Conservation (phyloP, 1,284 basidiomycete genomes). For the Pascua guehoae region DNA sequence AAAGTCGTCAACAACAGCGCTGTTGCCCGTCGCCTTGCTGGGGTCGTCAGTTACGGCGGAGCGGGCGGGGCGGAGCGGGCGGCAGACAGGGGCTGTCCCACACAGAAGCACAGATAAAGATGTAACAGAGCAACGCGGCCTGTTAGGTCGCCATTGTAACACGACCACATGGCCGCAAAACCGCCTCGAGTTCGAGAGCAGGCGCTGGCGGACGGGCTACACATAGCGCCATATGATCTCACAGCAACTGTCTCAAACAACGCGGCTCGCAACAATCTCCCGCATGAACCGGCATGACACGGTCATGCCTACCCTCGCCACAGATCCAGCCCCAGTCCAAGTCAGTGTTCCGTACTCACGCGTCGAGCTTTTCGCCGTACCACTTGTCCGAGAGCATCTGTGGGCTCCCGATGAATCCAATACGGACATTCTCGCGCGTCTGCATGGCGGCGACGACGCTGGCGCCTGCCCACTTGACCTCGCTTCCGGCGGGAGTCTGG, state of each 20-base stretch:
- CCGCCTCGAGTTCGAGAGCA: too few relatives aligned
- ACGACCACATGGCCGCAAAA: too few relatives aligned
- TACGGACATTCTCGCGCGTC: conserved; percentile 69
- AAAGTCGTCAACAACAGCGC: conserved; percentile 67
- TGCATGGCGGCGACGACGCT: conserved; percentile 86
- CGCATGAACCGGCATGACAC: background rate
- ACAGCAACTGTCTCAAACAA: too few relatives aligned
- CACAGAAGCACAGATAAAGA: too few relatives aligned
- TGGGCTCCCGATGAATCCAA: conserved; percentile 75
- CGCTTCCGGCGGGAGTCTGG: conserved; percentile 61
- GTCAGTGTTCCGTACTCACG: conserved; percentile 50
- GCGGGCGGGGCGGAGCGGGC: background rate
- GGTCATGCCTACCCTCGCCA: background rate
- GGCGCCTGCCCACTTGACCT: conserved; percentile 65
- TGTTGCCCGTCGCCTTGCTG: conserved; percentile 65
- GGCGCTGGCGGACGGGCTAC: too few relatives aligned
- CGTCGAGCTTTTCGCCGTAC: conserved; percentile 39
- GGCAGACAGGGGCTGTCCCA: background rate
- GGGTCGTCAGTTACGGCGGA: background rate
- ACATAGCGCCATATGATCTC: too few relatives aligned
- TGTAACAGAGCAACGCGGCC: too few relatives aligned
- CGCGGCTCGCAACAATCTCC: background rate
- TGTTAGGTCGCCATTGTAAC: too few relatives aligned
- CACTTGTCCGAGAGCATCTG: conserved; percentile 64
- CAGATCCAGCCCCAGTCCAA: background rate